Conservation (phyloP, 257 asterid genomes). For the Eucommia ulmoides region DNA sequence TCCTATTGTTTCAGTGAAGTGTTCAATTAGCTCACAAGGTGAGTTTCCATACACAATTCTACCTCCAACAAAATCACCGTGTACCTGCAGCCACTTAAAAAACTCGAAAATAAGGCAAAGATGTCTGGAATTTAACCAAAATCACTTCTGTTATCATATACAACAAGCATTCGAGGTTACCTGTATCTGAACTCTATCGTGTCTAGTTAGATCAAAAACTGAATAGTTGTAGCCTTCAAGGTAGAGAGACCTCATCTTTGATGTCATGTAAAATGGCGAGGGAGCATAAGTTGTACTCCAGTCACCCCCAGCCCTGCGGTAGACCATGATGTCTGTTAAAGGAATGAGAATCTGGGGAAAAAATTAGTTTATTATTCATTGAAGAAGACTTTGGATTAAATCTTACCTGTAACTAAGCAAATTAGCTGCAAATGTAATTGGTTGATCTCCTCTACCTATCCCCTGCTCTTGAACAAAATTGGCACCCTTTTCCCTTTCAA, state of each 20-base stretch:
- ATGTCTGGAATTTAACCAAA: no score
- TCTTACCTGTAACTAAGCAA: constrained; percentile 88
- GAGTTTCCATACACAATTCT: constrained; percentile 71
- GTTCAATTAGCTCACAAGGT: constrained; percentile 68
- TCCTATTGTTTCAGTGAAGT: constrained; percentile 69
- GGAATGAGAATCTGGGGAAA: no score
- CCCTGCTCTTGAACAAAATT: constrained; percentile 92
- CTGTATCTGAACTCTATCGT: constrained; percentile 79
- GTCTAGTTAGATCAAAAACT: constrained; percentile 67
- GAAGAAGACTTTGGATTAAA: not conserved
- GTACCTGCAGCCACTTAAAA: constrained; percentile 37
- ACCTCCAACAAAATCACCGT: constrained; percentile 69
- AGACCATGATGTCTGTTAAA: not conserved
- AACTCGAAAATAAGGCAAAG: no score
- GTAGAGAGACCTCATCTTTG: constrained; percentile 83
- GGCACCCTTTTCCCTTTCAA: constrained; percentile 84
- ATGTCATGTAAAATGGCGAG: constrained; percentile 82
- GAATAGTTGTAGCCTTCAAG: constrained; percentile 89
- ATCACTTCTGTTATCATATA: no score
- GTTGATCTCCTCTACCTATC: constrained; percentile 96
- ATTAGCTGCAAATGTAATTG: constrained; percentile 91
- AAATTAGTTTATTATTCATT: not conserved
- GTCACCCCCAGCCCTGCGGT: constrained; percentile 89
- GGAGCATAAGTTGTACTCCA: constrained; percentile 96
- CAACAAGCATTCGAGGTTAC: no score